Percentiles rank a stretch among this genome's conserved stretches.
Evolutionary conservation across 352 stramenopile species (phyloP).

Genomic region (Pythium sp.): DNA sequence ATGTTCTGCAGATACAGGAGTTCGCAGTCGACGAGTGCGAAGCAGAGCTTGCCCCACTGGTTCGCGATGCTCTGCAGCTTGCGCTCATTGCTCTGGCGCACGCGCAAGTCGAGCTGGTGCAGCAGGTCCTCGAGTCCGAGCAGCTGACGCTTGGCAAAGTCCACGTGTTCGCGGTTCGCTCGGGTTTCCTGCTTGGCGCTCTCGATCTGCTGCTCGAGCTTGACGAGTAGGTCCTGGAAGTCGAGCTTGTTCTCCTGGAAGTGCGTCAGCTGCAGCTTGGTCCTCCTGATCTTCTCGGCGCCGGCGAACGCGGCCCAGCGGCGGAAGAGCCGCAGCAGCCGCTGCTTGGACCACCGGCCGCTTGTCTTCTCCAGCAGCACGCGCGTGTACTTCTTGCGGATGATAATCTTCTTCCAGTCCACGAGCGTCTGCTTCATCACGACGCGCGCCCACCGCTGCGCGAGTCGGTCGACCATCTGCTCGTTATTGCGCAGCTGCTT

Average conservation of each 20-base stretch:
- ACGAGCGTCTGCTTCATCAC: constrained; percentile 56
- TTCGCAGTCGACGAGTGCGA: constrained; percentile 58
- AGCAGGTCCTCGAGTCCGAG: constrained; percentile 58
- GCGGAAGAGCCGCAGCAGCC: constrained; percentile 38
- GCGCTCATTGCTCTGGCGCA: constrained; percentile 50
- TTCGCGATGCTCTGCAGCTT: constrained; percentile 62
- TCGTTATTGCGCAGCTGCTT: constrained; percentile 60
- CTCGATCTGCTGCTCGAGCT: constrained; percentile 57
- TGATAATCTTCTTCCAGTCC: constrained; percentile 71
- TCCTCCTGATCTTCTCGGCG: constrained; percentile 33
- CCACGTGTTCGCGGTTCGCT: constrained; percentile 49
- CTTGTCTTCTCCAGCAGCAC: constrained; percentile 63
- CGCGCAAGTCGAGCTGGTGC: constrained; percentile 40
- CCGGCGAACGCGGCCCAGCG: constrained; percentile 41
- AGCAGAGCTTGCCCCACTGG: constrained; percentile 58
- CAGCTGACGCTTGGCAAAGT: constrained; percentile 59
- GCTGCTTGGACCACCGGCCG: constrained; percentile 50
- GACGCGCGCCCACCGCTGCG: constrained; percentile 43
- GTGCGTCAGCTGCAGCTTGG: constrained; percentile 38
- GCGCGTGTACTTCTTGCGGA: constrained; percentile 70
- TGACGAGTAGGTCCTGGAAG: constrained; percentile 46
- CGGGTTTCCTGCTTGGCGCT: constrained; percentile 40
- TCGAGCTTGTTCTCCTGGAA: constrained; percentile 46
- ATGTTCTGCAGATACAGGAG: constrained; percentile 57
- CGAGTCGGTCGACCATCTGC: constrained; percentile 57